phyloP scores from a whole-genome alignment of 495 filamentous ascomycete genomes.

The Jackrogersella multiformis region DNA sequence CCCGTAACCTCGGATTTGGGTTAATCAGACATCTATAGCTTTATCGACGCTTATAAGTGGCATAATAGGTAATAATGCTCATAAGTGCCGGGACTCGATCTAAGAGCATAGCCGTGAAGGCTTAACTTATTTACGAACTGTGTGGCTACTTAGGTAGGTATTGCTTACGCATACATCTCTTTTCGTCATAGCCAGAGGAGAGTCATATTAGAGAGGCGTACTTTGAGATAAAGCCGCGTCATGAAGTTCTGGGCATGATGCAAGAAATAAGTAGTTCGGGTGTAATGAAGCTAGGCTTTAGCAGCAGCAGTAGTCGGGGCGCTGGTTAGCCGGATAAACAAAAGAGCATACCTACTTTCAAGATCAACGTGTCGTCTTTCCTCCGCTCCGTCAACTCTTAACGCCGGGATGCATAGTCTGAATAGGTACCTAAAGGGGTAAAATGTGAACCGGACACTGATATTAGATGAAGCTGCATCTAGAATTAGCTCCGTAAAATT shows the following conservation, averaged over 20 bases:
- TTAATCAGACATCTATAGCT: too few species aligned
- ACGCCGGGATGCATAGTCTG: neutral
- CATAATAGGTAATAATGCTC: neutral
- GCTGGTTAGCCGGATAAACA: too few species aligned
- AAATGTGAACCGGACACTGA: neutral
- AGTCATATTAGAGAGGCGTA: slow-evolving; percentile 14
- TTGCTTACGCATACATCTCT: slow-evolving; percentile 6
- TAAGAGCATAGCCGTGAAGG: neutral
- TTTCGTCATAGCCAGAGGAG: slow-evolving; percentile 1
- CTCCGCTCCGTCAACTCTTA: neutral
- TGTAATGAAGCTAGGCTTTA: neutral
- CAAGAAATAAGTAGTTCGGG: slow-evolving; percentile 23
- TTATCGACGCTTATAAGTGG: neutral
- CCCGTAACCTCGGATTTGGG: too few species aligned
- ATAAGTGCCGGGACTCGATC: neutral
- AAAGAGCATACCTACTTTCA: too few species aligned
- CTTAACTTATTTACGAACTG: slow-evolving; percentile 1
- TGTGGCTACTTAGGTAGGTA: slow-evolving; percentile 3
- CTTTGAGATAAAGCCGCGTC: slow-evolving; percentile 31
- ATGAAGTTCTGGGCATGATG: slow-evolving; percentile 32
- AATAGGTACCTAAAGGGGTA: neutral
- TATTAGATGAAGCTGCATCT: neutral
- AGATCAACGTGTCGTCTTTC: too few species aligned
- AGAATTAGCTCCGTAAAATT: slow-evolving; percentile 1
- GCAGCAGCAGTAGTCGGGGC: neutral